These are phyloP conservation scores for Esteya vermicola DNA, from an alignment of 2,329 filamentous ascomycete species.

Conservation along the genomic window DNA sequence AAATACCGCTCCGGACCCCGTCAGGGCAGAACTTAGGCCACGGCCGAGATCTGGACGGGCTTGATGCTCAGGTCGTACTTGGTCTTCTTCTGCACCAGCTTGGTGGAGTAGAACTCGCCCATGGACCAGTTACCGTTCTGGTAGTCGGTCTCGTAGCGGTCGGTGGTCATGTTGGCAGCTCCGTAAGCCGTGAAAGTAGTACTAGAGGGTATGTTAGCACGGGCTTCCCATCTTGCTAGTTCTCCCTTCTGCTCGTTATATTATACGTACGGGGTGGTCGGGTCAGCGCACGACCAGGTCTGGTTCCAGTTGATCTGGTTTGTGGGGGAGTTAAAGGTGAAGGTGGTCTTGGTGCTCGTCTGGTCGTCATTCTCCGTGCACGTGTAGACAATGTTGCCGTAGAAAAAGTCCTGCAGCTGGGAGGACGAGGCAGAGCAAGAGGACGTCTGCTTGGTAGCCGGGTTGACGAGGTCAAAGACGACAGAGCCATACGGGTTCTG, in stretches of 20 bases:
- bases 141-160: constrained; percentile 20
- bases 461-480: constrained; percentile 34
- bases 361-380: constrained; percentile 19
- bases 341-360: constrained; percentile 19
- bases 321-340: constrained; percentile 25
- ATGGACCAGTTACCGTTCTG: constrained; percentile 25
- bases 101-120: constrained; percentile 24
- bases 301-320: constrained; percentile 28
- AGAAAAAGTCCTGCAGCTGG: constrained; percentile 34
- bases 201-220: constrained; percentile 6
- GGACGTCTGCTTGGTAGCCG: constrained; percentile 22
- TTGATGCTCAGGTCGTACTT: constrained; percentile 16
- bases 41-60: constrained; percentile 20
- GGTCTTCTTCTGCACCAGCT: constrained; percentile 20
- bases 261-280: constrained; percentile 21
- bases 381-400: constrained; percentile 27
- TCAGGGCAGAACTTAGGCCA: constrained; percentile 15
- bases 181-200: constrained; percentile 20
- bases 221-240: no score
- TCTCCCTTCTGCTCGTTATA: no score
- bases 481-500: constrained; percentile 32
- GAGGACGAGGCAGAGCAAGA: constrained; percentile 26
- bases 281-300: constrained; percentile 30
- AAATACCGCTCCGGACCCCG: background rate
- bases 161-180: constrained; percentile 17